Conservation (phyloP, 2,329 filamentous ascomycete species). For the Arthrobotrys sinensis region DNA sequence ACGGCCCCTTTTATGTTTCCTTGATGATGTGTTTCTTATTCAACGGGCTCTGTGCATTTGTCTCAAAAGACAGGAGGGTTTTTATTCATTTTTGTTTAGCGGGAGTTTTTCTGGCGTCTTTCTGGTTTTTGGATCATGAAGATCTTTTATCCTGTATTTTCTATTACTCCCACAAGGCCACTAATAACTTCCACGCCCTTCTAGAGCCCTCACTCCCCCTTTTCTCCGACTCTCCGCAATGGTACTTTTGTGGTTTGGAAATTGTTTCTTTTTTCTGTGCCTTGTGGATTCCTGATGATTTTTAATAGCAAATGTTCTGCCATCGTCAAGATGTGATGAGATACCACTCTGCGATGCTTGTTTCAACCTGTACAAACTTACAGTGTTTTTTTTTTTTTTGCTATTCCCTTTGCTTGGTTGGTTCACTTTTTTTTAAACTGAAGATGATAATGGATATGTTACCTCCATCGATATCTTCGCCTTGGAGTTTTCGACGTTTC, state of each 20-base stretch:
- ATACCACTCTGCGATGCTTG: constrained; percentile 32
- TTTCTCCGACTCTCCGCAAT: neutral
- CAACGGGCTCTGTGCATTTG: constrained; percentile 38
- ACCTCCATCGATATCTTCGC: neutral
- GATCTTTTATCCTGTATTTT: constrained; percentile 42
- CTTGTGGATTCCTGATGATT: constrained; percentile 1
- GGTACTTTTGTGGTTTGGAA: constrained; percentile 1
- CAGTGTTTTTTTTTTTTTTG: neutral
- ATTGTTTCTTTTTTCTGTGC: neutral
- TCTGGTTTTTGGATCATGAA: constrained; percentile 33
- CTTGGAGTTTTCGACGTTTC: constrained; percentile 1
- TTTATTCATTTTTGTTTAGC: constrained; percentile 53
- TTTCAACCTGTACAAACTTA: constrained; percentile 49
- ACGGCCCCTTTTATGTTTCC: constrained; percentile 22
- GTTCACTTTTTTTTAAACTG: neutral
- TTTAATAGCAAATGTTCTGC: constrained; percentile 19
- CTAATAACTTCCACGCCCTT: constrained; percentile 42
- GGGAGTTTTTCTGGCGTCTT: constrained; percentile 59
- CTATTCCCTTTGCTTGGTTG: neutral
- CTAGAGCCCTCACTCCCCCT: neutral
- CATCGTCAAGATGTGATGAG: constrained; percentile 38
- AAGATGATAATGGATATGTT: constrained; percentile 17
- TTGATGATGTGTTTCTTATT: constrained; percentile 55
- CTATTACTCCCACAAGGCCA: constrained; percentile 45
- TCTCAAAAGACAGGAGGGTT: constrained; percentile 48